Evolutionary conservation across 805 yeast genomes (phyloP).

Genomic region (Candida sonorensis): DNA sequence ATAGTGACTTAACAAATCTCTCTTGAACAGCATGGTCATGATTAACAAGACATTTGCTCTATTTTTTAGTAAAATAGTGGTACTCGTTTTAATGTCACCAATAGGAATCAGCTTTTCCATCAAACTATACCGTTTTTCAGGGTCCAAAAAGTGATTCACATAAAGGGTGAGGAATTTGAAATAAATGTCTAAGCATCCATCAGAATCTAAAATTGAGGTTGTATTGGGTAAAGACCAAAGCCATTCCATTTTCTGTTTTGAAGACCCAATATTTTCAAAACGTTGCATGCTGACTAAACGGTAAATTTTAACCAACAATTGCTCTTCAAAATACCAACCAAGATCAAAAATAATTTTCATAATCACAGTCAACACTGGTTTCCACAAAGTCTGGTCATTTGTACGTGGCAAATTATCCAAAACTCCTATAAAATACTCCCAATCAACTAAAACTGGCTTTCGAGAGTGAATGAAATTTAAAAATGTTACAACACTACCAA

Average conservation of each 20-base stretch:
- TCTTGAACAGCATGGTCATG: slow-evolving; percentile 23
- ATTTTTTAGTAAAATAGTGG: slow-evolving; percentile 19
- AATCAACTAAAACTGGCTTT: slow-evolving; percentile 19
- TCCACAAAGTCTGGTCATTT: slow-evolving; percentile 6
- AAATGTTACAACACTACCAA: slow-evolving; percentile 16
- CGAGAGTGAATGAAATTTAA: slow-evolving; percentile 21
- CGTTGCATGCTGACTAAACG: slow-evolving; percentile 19
- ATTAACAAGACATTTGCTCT: slow-evolving; percentile 24
- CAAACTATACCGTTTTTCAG: slow-evolving; percentile 12
- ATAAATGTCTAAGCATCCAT: slow-evolving; percentile 27
- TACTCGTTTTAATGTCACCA: slow-evolving; percentile 22
- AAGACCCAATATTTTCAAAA: slow-evolving; percentile 26
- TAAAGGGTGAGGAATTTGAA: slow-evolving; percentile 23
- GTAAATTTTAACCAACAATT: slow-evolving; percentile 23
- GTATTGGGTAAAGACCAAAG: slow-evolving; percentile 12
- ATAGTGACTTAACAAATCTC: slow-evolving; percentile 19
- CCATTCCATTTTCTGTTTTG: background rate
- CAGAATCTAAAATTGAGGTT: slow-evolving; percentile 4
- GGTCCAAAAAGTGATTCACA: slow-evolving; percentile 13
- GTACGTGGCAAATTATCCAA: slow-evolving; percentile 8
- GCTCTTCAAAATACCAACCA: slow-evolving; percentile 25
- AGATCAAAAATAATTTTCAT: slow-evolving; percentile 18
- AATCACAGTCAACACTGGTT: slow-evolving; percentile 12
- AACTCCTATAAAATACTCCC: slow-evolving; percentile 24
- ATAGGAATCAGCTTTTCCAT: slow-evolving; percentile 30